These are phyloP conservation scores for Solanum clarkiae DNA, from an alignment of 257 asterid species.

Conservation along the genomic window DNA sequence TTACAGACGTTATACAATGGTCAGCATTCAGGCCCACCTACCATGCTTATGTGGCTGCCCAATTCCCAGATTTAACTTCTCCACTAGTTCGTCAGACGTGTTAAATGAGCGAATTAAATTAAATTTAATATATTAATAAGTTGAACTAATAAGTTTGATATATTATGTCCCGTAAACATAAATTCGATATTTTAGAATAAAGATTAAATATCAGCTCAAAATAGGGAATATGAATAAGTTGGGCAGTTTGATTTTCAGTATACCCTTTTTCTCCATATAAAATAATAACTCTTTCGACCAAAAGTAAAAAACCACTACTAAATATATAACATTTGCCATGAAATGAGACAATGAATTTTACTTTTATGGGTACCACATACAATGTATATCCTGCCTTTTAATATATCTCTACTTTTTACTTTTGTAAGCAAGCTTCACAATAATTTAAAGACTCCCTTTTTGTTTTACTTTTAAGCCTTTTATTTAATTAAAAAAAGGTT, in stretches of 20 bases:
- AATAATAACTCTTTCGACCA: not conserved
- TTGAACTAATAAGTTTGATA: not conserved
- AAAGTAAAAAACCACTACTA: not conserved
- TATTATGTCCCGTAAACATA: not conserved
- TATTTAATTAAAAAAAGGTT: not conserved
- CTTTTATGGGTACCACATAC: not conserved
- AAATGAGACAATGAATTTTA: not conserved
- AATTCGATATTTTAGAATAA: too few species aligned
- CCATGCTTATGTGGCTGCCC: slow-evolving; percentile 8
- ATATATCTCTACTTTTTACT: not conserved
- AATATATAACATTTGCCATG: not conserved
- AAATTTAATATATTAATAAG: not conserved
- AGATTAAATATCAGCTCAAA: not conserved
- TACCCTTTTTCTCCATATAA: not conserved
- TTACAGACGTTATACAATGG: slow-evolving; percentile 3
- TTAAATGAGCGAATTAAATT: not conserved
- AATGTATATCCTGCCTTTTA: not conserved
- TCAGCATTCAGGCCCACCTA: slow-evolving; percentile 2
- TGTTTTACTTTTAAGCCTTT: not conserved
- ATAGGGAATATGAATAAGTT: not conserved
- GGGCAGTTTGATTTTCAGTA: not conserved
- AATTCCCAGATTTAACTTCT: not conserved
- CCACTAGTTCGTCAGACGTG: not conserved
- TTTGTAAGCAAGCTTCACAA: not conserved
- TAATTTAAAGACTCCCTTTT: not conserved